phyloP scores from a whole-genome alignment of 1,284 basidiomycete genomes.

The Grifola frondosa region DNA sequence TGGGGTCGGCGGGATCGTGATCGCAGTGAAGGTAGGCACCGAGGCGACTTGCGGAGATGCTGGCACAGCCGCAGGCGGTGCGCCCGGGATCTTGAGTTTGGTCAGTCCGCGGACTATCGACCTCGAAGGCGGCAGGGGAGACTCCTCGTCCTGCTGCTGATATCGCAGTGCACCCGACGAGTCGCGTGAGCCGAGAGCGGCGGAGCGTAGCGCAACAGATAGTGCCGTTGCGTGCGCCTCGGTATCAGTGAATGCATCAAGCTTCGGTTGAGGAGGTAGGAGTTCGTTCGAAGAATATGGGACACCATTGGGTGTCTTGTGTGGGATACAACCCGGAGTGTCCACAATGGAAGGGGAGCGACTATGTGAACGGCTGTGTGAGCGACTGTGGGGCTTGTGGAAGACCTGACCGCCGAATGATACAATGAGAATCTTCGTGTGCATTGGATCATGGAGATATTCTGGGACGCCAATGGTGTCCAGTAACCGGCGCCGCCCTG shows the following conservation, averaged over 20 bases:
- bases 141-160: constrained; percentile 4
- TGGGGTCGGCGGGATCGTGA: constrained; percentile 33
- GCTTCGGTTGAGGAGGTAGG: constrained; percentile 1
- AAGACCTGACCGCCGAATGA: constrained; percentile 80
- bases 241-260: constrained; percentile 5
- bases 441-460: constrained; percentile 43
- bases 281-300: neutral
- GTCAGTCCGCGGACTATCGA: constrained; percentile 27
- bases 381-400: constrained; percentile 50
- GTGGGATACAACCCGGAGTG: constrained; percentile 10
- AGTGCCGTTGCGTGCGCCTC: constrained; percentile 20
- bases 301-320: constrained; percentile 1
- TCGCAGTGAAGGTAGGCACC: constrained; percentile 15
- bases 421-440: constrained; percentile 65
- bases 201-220: constrained; percentile 20
- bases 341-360: constrained; percentile 18
- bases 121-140: constrained; percentile 13
- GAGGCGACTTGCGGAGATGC: constrained; percentile 19
- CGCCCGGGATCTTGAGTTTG: constrained; percentile 41
- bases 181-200: constrained; percentile 4
- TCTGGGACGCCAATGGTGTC: constrained; percentile 57
- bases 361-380: constrained; percentile 27
- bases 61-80: constrained; percentile 39
- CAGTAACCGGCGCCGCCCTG: constrained; percentile 54
- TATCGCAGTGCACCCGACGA: no score